phyloP scores from a whole-genome alignment of 108 stramenopile genomes.

The Parietichytrium sp. region DNA sequence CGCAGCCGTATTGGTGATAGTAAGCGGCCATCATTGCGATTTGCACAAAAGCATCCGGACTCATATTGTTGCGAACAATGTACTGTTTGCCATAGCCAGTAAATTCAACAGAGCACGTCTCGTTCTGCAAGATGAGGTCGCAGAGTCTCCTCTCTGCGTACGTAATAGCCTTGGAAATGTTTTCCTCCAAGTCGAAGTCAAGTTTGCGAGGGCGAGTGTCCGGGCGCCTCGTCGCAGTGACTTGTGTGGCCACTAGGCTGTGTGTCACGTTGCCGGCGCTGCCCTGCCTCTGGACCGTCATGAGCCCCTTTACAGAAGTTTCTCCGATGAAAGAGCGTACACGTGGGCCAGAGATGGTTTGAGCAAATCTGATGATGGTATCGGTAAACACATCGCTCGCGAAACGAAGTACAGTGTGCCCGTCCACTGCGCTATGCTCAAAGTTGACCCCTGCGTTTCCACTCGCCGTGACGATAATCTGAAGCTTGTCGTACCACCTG shows the following conservation, averaged over 20 bases:
- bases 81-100: background rate
- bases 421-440: slow-evolving; percentile 16
- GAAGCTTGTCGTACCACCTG: slow-evolving; percentile 40
- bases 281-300: background rate
- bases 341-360: background rate
- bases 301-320: background rate
- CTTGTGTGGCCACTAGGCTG: too few species aligned
- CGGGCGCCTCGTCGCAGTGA: too few species aligned
- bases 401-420: slow-evolving; percentile 28
- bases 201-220: background rate
- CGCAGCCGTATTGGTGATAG: background rate
- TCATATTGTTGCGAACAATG: background rate
- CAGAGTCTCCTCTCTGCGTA: background rate
- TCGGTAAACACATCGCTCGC: slow-evolving; percentile 23
- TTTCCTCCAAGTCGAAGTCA: background rate
- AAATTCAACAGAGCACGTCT: background rate
- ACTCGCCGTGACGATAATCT: background rate
- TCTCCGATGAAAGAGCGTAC: too few species aligned
- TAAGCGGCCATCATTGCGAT: slow-evolving; percentile 4
- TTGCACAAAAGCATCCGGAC: slow-evolving; percentile 39
- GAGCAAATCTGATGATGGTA: slow-evolving; percentile 11
- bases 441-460: slow-evolving; percentile 16
- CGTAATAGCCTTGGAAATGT: background rate
- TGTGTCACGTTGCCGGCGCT: background rate
- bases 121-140: background rate